Evolutionary conservation across 371 early-diverging fungal species (phyloP).

Genomic region (Apophysomyces ossiformis): DNA sequence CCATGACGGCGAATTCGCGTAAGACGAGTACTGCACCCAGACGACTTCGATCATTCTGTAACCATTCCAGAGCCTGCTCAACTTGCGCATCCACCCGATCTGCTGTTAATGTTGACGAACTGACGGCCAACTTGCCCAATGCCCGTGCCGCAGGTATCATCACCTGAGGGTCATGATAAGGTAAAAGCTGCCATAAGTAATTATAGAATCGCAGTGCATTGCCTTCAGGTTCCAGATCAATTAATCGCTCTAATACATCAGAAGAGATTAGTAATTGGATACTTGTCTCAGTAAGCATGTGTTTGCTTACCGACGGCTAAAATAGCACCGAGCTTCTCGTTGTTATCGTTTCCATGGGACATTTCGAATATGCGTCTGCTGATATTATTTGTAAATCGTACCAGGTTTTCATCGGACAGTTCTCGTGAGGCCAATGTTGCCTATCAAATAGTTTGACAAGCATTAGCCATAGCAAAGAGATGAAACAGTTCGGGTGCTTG

Average conservation of each 20-base stretch:
- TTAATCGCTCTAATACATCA: constrained; percentile 70
- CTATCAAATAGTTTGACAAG: constrained; percentile 32
- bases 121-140: constrained; percentile 77
- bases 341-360: constrained; percentile 66
- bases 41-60: constrained; percentile 84
- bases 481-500: constrained; percentile 21
- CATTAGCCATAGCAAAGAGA: neutral
- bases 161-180: constrained; percentile 82
- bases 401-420: constrained; percentile 68
- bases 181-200: constrained; percentile 84
- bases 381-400: constrained; percentile 75
- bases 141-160: constrained; percentile 86
- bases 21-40: constrained; percentile 90
- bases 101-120: constrained; percentile 80
- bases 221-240: constrained; percentile 86
- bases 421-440: constrained; percentile 68
- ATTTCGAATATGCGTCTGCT: constrained; percentile 78
- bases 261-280: neutral
- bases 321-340: constrained; percentile 79
- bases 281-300: neutral
- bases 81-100: constrained; percentile 90
- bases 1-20: constrained; percentile 80
- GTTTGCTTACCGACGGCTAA: constrained; percentile 66
- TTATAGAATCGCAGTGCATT: constrained; percentile 89
- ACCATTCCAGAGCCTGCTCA: constrained; percentile 88